Conservation (phyloP, 2,329 filamentous ascomycete genomes). For the Neopestalotiopsis sp. region DNA sequence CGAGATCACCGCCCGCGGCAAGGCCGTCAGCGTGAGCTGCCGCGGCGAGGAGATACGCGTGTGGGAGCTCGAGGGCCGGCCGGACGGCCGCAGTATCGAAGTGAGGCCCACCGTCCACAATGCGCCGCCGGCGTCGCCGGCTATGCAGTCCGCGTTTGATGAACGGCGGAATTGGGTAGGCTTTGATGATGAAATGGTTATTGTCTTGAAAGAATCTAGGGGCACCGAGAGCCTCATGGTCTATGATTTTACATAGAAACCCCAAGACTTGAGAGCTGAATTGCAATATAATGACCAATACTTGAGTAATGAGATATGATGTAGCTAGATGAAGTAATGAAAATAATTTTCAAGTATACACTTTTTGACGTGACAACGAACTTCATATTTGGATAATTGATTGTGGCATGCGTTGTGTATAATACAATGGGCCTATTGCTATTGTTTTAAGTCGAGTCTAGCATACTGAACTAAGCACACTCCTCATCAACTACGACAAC, state of each 20-base stretch:
- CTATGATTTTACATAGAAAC: slow-evolving; percentile 78
- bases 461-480: neutral
- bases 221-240: slow-evolving; percentile 78
- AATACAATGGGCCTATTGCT: neutral
- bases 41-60: slow-evolving; percentile 81
- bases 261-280: neutral
- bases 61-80: slow-evolving; percentile 85
- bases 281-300: neutral
- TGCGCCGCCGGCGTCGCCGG: slow-evolving; percentile 22
- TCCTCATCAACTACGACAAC: neutral
- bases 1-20: slow-evolving; percentile 82
- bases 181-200: slow-evolving; percentile 92
- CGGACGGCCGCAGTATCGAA: slow-evolving; percentile 53
- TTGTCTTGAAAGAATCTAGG: slow-evolving; percentile 75
- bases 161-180: slow-evolving; percentile 72
- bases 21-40: slow-evolving; percentile 86
- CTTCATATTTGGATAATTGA: neutral
- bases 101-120: slow-evolving; percentile 46
- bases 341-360: neutral
- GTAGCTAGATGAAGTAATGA: neutral
- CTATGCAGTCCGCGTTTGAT: slow-evolving; percentile 39
- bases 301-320: neutral
- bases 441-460: neutral
- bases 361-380: neutral
- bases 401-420: neutral